phyloP scores from a whole-genome alignment of 2,329 filamentous ascomycete species.

The Fusarium luffae region DNA sequence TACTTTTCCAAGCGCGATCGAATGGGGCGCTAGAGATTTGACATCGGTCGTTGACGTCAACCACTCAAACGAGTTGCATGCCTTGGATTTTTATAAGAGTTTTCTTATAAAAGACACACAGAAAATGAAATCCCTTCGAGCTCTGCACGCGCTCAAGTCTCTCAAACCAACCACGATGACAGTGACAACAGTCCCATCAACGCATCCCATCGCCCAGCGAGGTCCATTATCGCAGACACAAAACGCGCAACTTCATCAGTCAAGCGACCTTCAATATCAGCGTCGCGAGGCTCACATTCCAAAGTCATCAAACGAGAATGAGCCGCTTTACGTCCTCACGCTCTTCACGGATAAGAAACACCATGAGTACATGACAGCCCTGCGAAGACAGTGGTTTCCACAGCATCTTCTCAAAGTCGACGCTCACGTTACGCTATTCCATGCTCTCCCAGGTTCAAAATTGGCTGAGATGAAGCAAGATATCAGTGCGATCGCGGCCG shows the following conservation, averaged over 20 bases:
- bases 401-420: slow-evolving; percentile 23
- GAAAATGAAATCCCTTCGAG: not conserved
- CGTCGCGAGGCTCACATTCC: slow-evolving; percentile 20
- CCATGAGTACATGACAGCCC: slow-evolving; percentile 14
- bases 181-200: slow-evolving; percentile 16
- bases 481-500: not conserved
- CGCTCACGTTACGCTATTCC: slow-evolving; percentile 32
- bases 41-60: slow-evolving; percentile 23
- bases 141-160: not conserved
- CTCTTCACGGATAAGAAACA: slow-evolving; percentile 24
- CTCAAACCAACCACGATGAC: slow-evolving; percentile 2
- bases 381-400: slow-evolving; percentile 33
- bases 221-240: slow-evolving; percentile 3
- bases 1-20: not conserved
- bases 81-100: not conserved
- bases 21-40: not conserved
- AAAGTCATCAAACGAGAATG: not conserved
- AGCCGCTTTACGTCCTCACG: slow-evolving; percentile 23
- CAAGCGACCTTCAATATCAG: slow-evolving; percentile 18
- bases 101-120: no score
- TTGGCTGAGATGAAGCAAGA: slow-evolving; percentile 15
- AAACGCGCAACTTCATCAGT: slow-evolving; percentile 1
- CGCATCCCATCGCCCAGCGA: slow-evolving; percentile 3
- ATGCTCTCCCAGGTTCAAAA: slow-evolving; percentile 32
- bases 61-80: not conserved